Evolutionary conservation across 2,329 filamentous ascomycete species (phyloP).

Genomic region (Curvularia verruculosa): DNA sequence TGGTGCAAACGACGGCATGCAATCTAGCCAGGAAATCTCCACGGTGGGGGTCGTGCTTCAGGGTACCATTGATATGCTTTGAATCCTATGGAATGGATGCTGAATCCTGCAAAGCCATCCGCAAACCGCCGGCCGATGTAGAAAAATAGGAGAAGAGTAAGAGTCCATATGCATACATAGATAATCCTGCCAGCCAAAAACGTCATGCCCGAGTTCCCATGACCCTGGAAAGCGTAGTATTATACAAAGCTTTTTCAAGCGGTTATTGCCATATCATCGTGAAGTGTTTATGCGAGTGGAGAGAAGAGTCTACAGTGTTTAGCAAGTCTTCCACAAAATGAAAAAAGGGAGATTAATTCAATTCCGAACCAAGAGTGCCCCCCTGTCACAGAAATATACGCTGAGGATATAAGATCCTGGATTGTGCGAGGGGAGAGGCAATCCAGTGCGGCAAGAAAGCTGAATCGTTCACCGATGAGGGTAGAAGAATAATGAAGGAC

Average conservation of each 20-base stretch:
- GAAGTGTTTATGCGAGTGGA: constrained; percentile 41
- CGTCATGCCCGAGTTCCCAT: constrained; percentile 26
- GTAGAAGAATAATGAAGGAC: constrained; percentile 1
- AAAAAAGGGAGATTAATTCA: background rate
- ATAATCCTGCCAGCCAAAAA: constrained; percentile 14
- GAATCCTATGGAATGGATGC: constrained; percentile 26
- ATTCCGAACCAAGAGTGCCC: background rate
- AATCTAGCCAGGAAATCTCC: constrained; percentile 13
- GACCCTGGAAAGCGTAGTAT: constrained; percentile 38
- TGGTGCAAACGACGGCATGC: constrained; percentile 12
- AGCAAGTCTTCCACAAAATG: constrained; percentile 18
- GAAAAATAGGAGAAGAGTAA: constrained; percentile 28
- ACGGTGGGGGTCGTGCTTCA: constrained; percentile 19
- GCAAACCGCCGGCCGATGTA: constrained; percentile 20
- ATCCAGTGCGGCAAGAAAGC: background rate
- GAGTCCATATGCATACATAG: background rate
- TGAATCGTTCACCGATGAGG: background rate
- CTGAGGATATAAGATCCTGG: background rate
- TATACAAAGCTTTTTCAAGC: constrained; percentile 35
- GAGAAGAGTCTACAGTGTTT: constrained; percentile 45
- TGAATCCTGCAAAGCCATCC: constrained; percentile 19
- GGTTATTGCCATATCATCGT: constrained; percentile 22
- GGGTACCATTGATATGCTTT: constrained; percentile 17
- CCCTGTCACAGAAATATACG: background rate
- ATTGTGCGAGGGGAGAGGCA: background rate